Base-by-base conservation (phyloP, 2,329 filamentous ascomycete species). In the Aspergillus puulaauensis region DNA sequence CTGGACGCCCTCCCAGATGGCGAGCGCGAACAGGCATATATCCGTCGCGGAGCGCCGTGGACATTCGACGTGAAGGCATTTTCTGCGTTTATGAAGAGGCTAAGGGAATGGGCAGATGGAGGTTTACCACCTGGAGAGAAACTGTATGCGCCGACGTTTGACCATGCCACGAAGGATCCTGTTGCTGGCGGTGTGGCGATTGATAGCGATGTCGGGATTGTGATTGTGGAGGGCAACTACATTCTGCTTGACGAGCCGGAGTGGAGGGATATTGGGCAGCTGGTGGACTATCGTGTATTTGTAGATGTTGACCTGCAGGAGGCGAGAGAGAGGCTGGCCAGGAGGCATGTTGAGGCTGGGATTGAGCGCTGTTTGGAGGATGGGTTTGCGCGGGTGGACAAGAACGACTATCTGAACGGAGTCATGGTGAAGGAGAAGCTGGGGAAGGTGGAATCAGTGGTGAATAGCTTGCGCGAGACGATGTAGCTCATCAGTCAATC, bases 271-370 rank as follows among this genome's bases (percentile, higher is more conserved):
- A 19, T 61, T 3, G 41, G 45, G 3, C 24, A 78, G 73, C 24
- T 76, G 4, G 73, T 77, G 3, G 77, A 80, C 54, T 74, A 77
- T n/a, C 69, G 70, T 2, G 75, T 77, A 61, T 74, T 79, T 19
- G 72, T 81, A 0, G 66, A 75, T 31, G 73, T 77, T 0, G 74
- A 79, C 40, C 62, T 72, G 2, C 55, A 59, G 3, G 62, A 76
- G 19, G 77, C 77, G 2, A 62, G 71, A 24, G 60, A 62, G n/a
- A 66, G 78, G 12, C 68, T 79, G 15, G 77, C 78, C 19, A 14
- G 19, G 41, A 44, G 78, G 11, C 77, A 80, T 66, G 56, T 79
- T 0, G 43, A 61, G 27, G 72, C 73, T 0, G 76, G 77, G 0
- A 80, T 80, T 48, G 77, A 80, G 62, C 63, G 62, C 6, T 73